A percentile compares a stretch with the other conserved stretches of the same genome.
These are phyloP conservation scores for Trametes versicolor DNA, from an alignment of 1,284 basidiomycete species.

Conservation along the genomic window DNA sequence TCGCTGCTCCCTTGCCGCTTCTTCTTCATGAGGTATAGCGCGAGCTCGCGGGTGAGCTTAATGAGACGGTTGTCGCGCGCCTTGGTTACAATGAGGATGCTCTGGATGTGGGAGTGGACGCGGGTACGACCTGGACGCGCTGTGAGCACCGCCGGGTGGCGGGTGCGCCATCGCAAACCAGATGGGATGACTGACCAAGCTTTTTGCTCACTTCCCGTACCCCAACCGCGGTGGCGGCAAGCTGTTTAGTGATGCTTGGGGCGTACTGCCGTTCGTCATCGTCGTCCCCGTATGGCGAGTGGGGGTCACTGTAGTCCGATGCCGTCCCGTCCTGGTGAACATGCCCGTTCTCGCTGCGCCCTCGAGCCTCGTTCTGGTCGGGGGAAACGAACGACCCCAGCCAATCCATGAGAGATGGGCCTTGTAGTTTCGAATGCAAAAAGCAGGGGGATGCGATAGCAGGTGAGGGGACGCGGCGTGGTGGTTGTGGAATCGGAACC, in stretches of 20 bases:
- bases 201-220: conserved; percentile 99
- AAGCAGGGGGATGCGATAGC: conserved; percentile 79
- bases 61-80: conserved; percentile 97
- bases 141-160: conserved; percentile 33
- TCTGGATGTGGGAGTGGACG: conserved; percentile 92
- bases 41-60: conserved; percentile 93
- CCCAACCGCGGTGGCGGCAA: conserved; percentile 97
- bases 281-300: conserved; percentile 45
- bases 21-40: conserved; percentile 93
- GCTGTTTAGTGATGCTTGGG: conserved; percentile 86
- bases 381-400: conserved; percentile 49
- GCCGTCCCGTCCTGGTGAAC: conserved; percentile 38
- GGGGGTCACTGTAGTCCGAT: conserved; percentile 35
- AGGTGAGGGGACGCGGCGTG: conserved; percentile 41
- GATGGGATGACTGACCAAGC: conserved; percentile 72
- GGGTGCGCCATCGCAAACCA: conserved; percentile 25
- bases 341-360: conserved; percentile 44
- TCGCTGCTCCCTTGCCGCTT: conserved; percentile 53
- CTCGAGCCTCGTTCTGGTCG: conserved; percentile 59
- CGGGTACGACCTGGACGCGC: conserved; percentile 83
- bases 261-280: conserved; percentile 76
- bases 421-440: conserved; percentile 86
- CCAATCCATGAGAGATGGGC: conserved; percentile 77
- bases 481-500: conserved; percentile 34
- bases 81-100: conserved; percentile 96